Evolutionary conservation across 768 basidiomycete species (phyloP).

Genomic region (Paxillus rubicundulus): DNA sequence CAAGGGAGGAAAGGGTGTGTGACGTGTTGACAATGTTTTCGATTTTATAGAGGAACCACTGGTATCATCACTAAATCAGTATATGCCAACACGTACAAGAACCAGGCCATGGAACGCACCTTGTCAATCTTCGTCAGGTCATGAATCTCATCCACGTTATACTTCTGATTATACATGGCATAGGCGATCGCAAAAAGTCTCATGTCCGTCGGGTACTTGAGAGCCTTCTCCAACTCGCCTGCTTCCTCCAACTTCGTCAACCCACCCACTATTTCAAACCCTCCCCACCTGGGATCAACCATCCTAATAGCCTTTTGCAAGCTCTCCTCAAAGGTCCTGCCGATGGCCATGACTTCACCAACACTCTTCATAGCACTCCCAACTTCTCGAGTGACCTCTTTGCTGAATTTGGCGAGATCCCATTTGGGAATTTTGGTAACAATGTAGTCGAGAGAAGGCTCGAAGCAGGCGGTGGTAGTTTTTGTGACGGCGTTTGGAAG

Average conservation of each 20-base stretch:
- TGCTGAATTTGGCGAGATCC: constrained; percentile 97
- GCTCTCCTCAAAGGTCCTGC: constrained; percentile 97
- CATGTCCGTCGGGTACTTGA: constrained; percentile 89
- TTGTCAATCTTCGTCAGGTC: constrained; percentile 98
- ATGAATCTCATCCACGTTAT: constrained; percentile 86
- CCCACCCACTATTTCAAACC: constrained; percentile 92
- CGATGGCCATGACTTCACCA: constrained; percentile 99
- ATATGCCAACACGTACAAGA: neutral
- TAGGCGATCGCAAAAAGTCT: constrained; percentile 96
- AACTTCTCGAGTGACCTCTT: constrained; percentile 90
- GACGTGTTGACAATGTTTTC: constrained; percentile 96
- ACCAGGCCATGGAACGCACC: constrained; percentile 35
- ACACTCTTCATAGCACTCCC: constrained; percentile 99
- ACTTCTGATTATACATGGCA: constrained; percentile 92
- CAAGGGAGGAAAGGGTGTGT: constrained; percentile 65
- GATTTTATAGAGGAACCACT: constrained; percentile 99
- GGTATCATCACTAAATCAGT: neutral
- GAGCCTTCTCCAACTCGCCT: constrained; percentile 64
- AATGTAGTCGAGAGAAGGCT: constrained; percentile 98
- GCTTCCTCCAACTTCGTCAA: constrained; percentile 78
- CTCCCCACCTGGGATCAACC: constrained; percentile 94
- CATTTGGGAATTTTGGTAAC: constrained; percentile 99
- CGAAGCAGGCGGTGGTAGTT: constrained; percentile 98
- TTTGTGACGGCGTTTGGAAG: constrained; percentile 99
- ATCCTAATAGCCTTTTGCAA: constrained; percentile 98